Evolutionary conservation across 345 rosid species (phyloP).

Genomic region (Microthlaspi erraticum): DNA sequence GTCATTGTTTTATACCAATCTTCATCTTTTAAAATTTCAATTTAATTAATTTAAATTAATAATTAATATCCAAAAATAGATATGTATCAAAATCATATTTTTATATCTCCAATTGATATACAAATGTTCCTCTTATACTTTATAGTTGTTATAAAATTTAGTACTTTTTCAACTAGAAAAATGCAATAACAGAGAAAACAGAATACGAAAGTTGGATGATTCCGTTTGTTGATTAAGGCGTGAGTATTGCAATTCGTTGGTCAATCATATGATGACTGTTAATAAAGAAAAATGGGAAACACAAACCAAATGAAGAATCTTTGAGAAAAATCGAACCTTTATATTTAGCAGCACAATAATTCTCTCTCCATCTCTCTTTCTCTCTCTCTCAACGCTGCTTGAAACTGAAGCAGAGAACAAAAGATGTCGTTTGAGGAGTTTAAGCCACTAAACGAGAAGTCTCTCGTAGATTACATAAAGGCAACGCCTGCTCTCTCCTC

Average conservation of each 20-base stretch:
- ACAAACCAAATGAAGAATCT: constrained; percentile 24
- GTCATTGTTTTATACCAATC: neutral
- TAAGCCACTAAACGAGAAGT: constrained; percentile 70
- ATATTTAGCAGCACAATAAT: neutral
- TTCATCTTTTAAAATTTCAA: neutral
- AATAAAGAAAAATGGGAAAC: constrained; percentile 1
- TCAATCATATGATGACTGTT: neutral
- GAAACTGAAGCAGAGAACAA: constrained; percentile 39
- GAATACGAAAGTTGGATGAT: neutral
- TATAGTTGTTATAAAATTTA: too few species aligned
- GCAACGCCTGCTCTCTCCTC: constrained; percentile 76
- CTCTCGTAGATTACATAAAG: constrained; percentile 74
- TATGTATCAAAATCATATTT: too few species aligned
- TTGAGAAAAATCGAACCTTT: constrained; percentile 33
- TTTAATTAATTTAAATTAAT: neutral
- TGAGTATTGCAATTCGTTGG: constrained; percentile 29
- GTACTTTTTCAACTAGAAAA: neutral
- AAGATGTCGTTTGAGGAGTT: constrained; percentile 71
- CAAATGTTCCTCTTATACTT: too few species aligned
- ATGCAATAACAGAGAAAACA: neutral
- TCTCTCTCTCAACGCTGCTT: constrained; percentile 26
- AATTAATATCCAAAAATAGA: neutral
- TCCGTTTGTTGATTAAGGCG: constrained; percentile 2
- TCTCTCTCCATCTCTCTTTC: neutral
- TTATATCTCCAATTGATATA: too few species aligned